Conservation (phyloP, 164 flowering plant species). For the Tetracentron sinense region DNA sequence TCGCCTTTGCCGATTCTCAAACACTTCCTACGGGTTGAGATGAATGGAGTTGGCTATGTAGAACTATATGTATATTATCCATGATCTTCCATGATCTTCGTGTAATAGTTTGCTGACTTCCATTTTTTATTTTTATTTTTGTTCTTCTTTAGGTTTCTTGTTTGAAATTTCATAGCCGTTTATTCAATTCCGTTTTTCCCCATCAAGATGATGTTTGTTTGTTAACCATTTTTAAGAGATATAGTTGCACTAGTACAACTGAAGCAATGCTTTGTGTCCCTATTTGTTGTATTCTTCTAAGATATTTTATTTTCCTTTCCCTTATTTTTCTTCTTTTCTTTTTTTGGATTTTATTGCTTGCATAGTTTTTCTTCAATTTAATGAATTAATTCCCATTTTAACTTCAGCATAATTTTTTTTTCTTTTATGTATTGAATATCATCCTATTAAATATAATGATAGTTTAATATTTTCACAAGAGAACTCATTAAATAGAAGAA, state of each 20-base stretch:
- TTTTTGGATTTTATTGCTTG: no score
- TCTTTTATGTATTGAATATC: no score
- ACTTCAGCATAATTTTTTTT: no score
- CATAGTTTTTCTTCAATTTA: no score
- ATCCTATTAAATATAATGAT: no score
- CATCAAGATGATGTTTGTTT: not conserved
- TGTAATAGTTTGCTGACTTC: slow-evolving; percentile 5
- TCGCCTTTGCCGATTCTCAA: slow-evolving; percentile 3
- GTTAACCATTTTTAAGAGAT: not conserved
- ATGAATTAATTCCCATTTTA: no score
- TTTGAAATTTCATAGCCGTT: not conserved
- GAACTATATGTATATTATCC: no score
- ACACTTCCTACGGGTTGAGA: slow-evolving; percentile 4
- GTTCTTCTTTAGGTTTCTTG: not conserved
- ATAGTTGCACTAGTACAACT: not conserved
- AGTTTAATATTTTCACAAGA: no score
- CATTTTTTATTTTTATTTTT: not conserved
- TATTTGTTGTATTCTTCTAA: not conserved
- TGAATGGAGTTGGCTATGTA: slow-evolving; percentile 16
- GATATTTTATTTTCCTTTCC: no score
- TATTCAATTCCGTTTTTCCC: not conserved
- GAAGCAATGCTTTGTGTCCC: not conserved
- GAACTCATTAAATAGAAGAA: no score
- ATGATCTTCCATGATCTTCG: slow-evolving; percentile 17
- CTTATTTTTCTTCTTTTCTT: no score